Evolutionary conservation across 495 filamentous ascomycete species (phyloP), one percentile per base, ranked within the genome.

Genomic region (Stereocaulon alpinum): DNA sequence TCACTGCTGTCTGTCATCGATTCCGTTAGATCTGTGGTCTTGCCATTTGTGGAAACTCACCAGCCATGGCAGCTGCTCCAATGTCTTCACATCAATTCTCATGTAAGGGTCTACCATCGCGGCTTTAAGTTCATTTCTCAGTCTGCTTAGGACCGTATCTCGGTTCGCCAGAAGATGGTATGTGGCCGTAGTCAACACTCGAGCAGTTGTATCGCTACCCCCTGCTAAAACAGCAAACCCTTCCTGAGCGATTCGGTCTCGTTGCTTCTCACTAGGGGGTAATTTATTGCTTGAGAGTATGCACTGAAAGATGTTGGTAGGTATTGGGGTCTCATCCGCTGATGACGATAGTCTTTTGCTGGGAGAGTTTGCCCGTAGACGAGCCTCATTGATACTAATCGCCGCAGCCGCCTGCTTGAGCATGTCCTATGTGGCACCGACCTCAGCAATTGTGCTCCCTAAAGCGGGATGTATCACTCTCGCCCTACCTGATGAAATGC

Each of bases 131-230:
- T 70, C 68, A 6, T 62, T 24, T 12, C 56, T 63, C 2, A 72
- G 34, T 18, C 54, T 61, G 15, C 5, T 32, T 1, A 71, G 61
- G 0, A 61, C 48, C 1, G 9, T 55, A 12, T 55, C 14, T n/a
- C 15, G 11, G 34, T 73, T 62, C 6, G 27, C 57, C 14, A 73
- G 65, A 12, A 74, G 54, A 50, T 70, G 57, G 43, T 63, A 73
- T 1, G 62, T 67, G 34, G 67, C 64, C 56, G 69, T 53, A n/a
- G 60, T 56, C 12, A 73, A 43, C 11, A 62, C 63, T 44, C 63
- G 57, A 6, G 68, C 68, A 24, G 69, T 69, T 9, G 72, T 74
- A 41, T 69, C 70, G 0, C 69, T 66, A 4, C 68, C 71, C 6
- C 68, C 71, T 6, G 54, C 58, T 6, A 70, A 47, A 20, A 75